A percentile compares a stretch with the other conserved stretches of the same genome.
Evolutionary conservation across 139 green algal species (phyloP).

Genomic region (Micromonas pusilla): DNA sequence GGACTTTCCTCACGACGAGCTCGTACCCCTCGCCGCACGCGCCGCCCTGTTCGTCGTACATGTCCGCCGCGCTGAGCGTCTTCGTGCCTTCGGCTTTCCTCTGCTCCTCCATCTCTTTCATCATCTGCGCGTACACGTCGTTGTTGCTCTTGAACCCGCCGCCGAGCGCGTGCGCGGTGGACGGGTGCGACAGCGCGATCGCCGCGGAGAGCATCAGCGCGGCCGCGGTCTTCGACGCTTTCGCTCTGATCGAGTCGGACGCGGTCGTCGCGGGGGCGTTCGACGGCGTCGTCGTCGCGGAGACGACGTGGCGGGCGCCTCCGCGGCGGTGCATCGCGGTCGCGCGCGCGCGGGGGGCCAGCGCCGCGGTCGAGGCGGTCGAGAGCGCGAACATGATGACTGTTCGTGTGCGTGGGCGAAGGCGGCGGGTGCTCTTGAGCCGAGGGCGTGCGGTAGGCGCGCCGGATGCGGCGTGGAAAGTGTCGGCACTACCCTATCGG

Average conservation of each 20-base stretch:
- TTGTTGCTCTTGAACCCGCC: neutral
- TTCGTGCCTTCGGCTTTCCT: neutral
- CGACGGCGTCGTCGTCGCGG: neutral
- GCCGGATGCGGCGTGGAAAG: too few species aligned
- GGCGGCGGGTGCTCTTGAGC: neutral
- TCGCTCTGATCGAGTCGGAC: neutral
- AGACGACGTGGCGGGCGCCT: neutral
- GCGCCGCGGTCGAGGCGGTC: neutral
- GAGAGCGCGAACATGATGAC: neutral
- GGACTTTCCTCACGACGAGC: constrained; percentile 4
- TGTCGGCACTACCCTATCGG: too few species aligned
- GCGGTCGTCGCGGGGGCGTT: neutral
- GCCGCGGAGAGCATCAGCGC: neutral
- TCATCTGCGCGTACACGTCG: constrained; percentile 12
- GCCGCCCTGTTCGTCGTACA: constrained; percentile 20
- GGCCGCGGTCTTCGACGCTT: neutral
- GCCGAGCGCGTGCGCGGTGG: neutral
- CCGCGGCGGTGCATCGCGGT: neutral
- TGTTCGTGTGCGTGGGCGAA: neutral
- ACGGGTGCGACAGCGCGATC: neutral
- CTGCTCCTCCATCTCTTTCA: constrained; percentile 15
- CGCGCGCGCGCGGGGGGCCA: neutral
- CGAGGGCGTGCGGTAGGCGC: too few species aligned
- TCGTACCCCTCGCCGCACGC: constrained; percentile 26
- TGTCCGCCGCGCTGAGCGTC: neutral